Conservation (phyloP, 2,329 filamentous ascomycete species). For the Alternaria brassicicola region DNA sequence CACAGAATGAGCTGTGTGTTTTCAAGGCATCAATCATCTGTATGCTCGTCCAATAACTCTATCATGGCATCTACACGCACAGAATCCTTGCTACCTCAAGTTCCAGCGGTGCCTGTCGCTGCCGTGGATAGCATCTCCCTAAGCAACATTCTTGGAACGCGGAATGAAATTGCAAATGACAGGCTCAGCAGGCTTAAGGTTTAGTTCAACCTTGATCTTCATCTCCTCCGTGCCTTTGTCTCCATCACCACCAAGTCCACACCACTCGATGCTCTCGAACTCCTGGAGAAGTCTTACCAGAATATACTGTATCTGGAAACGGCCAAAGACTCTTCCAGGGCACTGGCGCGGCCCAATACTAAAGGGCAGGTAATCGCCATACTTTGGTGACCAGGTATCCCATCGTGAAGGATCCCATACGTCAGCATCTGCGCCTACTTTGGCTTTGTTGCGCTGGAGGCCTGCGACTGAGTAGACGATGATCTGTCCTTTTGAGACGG, state of each 20-base stretch:
- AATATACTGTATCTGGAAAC: conserved; percentile 14
- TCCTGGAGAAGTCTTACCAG: conserved; percentile 10
- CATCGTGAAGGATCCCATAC: conserved; percentile 9
- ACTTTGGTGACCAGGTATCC: conserved; percentile 8
- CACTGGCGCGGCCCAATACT: conserved; percentile 11
- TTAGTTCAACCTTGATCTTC: conserved; percentile 15
- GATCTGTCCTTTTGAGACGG: conserved; percentile 7
- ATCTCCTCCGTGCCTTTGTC: conserved; percentile 4
- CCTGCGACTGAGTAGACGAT: conserved; percentile 13
- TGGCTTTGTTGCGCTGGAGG: conserved; percentile 7
- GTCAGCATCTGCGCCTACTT: conserved; percentile 2
- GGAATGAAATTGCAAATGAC: conserved; percentile 8
- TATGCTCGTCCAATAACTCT: no score
- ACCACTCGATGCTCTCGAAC: conserved; percentile 11
- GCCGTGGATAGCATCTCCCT: not conserved
- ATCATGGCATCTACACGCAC: not conserved
- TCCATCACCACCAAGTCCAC: conserved; percentile 3
- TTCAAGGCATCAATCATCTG: no score
- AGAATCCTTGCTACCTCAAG: not conserved
- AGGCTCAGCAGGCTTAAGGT: conserved; percentile 10
- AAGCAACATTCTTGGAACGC: not conserved
- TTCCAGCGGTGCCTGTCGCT: not conserved
- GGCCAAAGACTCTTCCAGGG: conserved; percentile 10
- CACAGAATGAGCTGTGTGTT: no score
- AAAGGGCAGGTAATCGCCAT: conserved; percentile 12